Percentiles rank a stretch among this genome's conserved stretches.
Conservation (phyloP, 768 basidiomycete species). For the Russula abietina region DNA sequence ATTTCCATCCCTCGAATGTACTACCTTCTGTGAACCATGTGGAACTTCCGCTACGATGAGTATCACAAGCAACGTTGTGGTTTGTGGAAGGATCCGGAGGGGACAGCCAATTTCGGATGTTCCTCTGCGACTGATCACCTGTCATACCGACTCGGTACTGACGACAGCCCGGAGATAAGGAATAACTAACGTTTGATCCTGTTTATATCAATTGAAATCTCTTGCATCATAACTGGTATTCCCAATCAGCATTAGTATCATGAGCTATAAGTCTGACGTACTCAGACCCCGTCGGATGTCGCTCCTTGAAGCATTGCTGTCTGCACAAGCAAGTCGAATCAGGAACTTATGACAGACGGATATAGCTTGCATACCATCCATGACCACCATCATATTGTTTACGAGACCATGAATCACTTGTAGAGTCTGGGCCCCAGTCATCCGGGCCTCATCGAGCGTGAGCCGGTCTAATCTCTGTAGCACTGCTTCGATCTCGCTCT, state of each 20-base stretch:
- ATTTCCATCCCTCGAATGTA: neutral
- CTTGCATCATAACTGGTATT: neutral
- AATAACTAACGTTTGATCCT: neutral
- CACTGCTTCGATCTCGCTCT: neutral
- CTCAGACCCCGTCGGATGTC: neutral
- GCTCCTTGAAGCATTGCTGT: neutral
- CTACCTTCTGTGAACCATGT: neutral
- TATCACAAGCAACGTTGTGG: neutral
- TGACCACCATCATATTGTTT: neutral
- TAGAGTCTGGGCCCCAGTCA: neutral
- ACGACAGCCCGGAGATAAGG: neutral
- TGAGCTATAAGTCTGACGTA: neutral
- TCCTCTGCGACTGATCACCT: neutral
- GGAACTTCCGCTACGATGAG: neutral
- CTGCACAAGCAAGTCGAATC: neutral
- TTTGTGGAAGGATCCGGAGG: neutral
- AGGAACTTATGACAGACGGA: neutral
- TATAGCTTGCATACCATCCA: neutral
- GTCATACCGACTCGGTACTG: neutral
- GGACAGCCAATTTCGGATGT: neutral
- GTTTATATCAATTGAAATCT: neutral
- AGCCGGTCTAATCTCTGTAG: neutral
- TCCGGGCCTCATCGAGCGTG: neutral
- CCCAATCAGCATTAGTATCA: neutral
- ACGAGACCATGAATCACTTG: neutral